These are phyloP conservation scores for Cladosporium colombiae DNA, from an alignment of 2,329 filamentous ascomycete genomes.

Conservation along the genomic window DNA sequence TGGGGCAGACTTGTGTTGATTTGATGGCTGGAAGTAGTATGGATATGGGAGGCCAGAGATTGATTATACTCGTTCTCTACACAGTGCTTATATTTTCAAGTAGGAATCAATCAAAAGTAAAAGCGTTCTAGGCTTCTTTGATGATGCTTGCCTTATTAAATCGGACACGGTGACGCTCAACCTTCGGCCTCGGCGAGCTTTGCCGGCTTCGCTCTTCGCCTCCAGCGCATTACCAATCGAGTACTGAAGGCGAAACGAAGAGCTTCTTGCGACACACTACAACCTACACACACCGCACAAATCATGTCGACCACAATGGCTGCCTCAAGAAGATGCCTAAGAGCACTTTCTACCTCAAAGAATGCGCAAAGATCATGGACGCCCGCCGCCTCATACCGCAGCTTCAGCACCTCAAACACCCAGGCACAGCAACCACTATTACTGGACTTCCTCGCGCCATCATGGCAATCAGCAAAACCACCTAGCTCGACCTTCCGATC, in stretches of 20 bases:
- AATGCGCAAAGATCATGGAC: background rate
- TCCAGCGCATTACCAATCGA: constrained; percentile 21
- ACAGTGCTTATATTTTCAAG: background rate
- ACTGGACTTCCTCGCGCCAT: constrained; percentile 39
- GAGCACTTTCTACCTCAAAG: background rate
- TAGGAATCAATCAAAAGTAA: background rate
- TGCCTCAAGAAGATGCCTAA: constrained; percentile 4
- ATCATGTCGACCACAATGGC: constrained; percentile 6
- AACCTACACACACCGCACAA: background rate
- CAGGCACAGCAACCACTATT: constrained; percentile 30
- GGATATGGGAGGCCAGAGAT: background rate
- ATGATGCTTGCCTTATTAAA: background rate
- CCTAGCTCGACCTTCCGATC: background rate
- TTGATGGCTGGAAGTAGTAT: background rate
- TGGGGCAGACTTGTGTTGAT: background rate
- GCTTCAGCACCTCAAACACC: constrained; percentile 9
- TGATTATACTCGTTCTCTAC: background rate
- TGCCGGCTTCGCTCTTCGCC: constrained; percentile 7
- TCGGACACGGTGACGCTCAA: constrained; percentile 1
- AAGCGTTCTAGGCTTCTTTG: background rate
- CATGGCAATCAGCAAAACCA: constrained; percentile 26
- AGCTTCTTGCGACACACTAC: background rate
- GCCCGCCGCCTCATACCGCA: background rate
- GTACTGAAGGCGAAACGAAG: background rate
- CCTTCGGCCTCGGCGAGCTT: constrained; percentile 4